phyloP scores from a whole-genome alignment of 352 stramenopile genomes.

The Phytophthora multivora region DNA sequence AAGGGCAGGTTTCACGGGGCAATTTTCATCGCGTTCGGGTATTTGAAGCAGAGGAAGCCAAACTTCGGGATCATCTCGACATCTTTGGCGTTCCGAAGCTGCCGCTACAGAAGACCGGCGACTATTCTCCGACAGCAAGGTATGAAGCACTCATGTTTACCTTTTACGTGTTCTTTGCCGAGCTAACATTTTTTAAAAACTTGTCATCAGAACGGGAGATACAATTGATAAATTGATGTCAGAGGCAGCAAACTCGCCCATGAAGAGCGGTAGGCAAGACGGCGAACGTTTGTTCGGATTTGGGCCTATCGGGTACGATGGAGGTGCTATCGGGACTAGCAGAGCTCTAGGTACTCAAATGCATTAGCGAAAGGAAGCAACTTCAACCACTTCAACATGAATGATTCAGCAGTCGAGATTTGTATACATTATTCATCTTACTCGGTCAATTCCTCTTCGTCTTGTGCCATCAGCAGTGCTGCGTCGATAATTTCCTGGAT shows the following conservation, averaged over 20 bases:
- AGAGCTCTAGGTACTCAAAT: background rate
- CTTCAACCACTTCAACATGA: slow-evolving; percentile 11
- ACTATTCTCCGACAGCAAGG: slow-evolving; percentile 17
- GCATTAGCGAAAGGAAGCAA: background rate
- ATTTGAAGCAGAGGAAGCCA: slow-evolving; percentile 65
- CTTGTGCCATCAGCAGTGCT: slow-evolving; percentile 58
- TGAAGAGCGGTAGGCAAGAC: slow-evolving; percentile 24
- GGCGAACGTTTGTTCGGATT: slow-evolving; percentile 4
- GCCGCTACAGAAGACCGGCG: slow-evolving; percentile 27
- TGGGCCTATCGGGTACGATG: slow-evolving; percentile 3
- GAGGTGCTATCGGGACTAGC: background rate
- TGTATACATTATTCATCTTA: slow-evolving; percentile 28
- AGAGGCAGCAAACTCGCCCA: slow-evolving; percentile 25
- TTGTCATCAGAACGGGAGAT: slow-evolving; percentile 31
- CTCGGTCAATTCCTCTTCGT: slow-evolving; percentile 59
- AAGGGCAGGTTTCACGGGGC: slow-evolving; percentile 50
- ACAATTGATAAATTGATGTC: slow-evolving; percentile 55
- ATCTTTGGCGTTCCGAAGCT: slow-evolving; percentile 70
- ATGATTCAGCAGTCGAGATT: slow-evolving; percentile 14
- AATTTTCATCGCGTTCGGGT: slow-evolving; percentile 60
- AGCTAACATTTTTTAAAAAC: background rate
- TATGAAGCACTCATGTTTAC: background rate
- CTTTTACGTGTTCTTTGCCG: background rate
- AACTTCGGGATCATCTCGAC: slow-evolving; percentile 52
- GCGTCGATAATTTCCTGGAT: slow-evolving; percentile 59